Evolutionary conservation across 768 basidiomycete species (phyloP).

Genomic region (Holtermannia corniformis): DNA sequence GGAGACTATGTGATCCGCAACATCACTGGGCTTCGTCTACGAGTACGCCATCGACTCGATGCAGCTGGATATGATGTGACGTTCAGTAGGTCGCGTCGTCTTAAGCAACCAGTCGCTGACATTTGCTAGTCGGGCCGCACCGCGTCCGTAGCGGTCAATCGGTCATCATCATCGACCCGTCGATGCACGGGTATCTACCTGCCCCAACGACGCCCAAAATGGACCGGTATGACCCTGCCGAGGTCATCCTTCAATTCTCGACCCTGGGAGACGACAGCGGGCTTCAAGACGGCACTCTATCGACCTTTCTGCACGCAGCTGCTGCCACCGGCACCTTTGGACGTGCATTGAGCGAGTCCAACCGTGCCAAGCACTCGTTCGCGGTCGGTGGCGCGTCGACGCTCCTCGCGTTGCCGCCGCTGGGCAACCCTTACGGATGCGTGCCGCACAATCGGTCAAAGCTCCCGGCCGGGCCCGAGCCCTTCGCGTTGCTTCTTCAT

Average conservation of each 20-base stretch:
- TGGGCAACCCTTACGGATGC: constrained; percentile 55
- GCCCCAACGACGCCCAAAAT: constrained; percentile 6
- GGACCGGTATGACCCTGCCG: constrained; percentile 45
- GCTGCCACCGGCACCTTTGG: constrained; percentile 66
- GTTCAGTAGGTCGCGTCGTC: constrained; percentile 51
- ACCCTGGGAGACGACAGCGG: constrained; percentile 43
- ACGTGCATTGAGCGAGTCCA: constrained; percentile 44
- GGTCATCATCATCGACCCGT: constrained; percentile 69
- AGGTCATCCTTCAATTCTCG: constrained; percentile 53
- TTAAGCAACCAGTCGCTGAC: neutral
- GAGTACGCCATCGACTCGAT: constrained; percentile 69
- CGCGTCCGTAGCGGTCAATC: constrained; percentile 66
- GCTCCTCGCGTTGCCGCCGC: constrained; percentile 50
- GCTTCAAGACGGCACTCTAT: neutral
- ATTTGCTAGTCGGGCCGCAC: constrained; percentile 63
- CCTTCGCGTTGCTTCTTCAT: constrained; percentile 49
- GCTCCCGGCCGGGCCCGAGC: neutral
- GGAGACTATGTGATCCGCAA: constrained; percentile 65
- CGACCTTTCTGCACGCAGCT: constrained; percentile 44
- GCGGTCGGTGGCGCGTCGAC: constrained; percentile 50
- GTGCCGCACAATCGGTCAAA: constrained; percentile 44
- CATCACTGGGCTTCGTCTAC: constrained; percentile 65
- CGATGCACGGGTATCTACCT: constrained; percentile 39
- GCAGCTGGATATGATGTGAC: constrained; percentile 77
- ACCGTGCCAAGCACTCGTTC: constrained; percentile 35